phyloP scores from a whole-genome alignment of 1,284 basidiomycete species.

The Pseudozyma tsukubaensis region DNA sequence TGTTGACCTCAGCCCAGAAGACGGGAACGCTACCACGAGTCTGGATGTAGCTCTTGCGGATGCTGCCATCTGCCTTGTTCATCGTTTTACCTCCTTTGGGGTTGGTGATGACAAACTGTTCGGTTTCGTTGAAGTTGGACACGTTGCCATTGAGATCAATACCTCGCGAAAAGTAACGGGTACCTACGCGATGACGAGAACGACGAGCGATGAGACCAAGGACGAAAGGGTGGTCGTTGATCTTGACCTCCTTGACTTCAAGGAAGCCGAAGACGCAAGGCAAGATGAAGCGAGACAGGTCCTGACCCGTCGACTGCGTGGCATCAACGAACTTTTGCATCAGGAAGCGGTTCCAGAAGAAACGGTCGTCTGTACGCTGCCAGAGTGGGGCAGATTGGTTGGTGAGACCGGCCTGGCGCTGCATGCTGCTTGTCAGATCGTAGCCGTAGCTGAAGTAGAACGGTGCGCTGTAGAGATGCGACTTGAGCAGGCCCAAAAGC shows the following conservation, averaged over 20 bases:
- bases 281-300: slow-evolving; percentile 83
- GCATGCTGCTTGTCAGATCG: slow-evolving; percentile 88
- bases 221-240: slow-evolving; percentile 84
- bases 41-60: slow-evolving; percentile 80
- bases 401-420: slow-evolving; percentile 78
- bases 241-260: slow-evolving; percentile 81
- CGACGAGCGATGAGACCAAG: slow-evolving; percentile 91
- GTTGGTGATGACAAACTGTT: slow-evolving; percentile 73
- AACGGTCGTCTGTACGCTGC: slow-evolving; percentile 85
- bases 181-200: slow-evolving; percentile 92
- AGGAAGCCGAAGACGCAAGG: slow-evolving; percentile 76
- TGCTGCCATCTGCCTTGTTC: slow-evolving; percentile 73
- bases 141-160: slow-evolving; percentile 77
- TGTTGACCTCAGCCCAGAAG: slow-evolving; percentile 98
- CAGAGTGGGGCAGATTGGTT: slow-evolving; percentile 75
- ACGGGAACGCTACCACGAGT: slow-evolving; percentile 92
- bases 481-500: slow-evolving; percentile 84
- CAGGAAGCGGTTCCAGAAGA: slow-evolving; percentile 94
- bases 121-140: slow-evolving; percentile 71
- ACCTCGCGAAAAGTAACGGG: slow-evolving; percentile 95
- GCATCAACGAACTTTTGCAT: slow-evolving; percentile 54
- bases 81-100: slow-evolving; percentile 63
- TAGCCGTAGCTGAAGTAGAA: slow-evolving; percentile 93
- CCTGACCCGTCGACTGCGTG: slow-evolving; percentile 70
- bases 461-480: slow-evolving; percentile 81